These are phyloP conservation scores for Forsythia viridissima DNA, from an alignment of 257 asterid species.

Conservation along the genomic window DNA sequence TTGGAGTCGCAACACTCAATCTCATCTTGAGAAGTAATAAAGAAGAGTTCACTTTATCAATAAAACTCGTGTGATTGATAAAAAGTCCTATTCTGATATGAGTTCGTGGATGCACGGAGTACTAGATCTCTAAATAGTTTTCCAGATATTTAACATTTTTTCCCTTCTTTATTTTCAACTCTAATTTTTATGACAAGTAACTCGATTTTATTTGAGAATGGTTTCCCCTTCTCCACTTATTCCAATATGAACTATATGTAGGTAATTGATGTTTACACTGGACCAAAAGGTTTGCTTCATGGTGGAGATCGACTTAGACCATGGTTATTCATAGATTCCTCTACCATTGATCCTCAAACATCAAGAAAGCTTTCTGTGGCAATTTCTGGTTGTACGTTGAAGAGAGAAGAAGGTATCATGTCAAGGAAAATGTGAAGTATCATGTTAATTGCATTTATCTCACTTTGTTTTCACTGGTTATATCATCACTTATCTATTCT, in stretches of 20 bases:
- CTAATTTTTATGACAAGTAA: no score
- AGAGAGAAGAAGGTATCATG: conserved; percentile 43
- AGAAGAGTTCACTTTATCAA: neutral
- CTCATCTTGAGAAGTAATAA: neutral
- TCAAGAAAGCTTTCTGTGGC: conserved; percentile 70
- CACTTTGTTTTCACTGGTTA: neutral
- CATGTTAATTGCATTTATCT: neutral
- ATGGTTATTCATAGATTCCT: conserved; percentile 83
- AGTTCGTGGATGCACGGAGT: neutral
- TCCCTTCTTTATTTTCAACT: neutral
- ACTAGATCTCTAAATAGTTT: neutral
- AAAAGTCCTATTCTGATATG: neutral
- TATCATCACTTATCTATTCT: neutral
- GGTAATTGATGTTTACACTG: conserved; percentile 90
- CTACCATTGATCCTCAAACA: conserved; percentile 94
- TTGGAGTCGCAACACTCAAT: neutral
- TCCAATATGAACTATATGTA: conserved; percentile 21
- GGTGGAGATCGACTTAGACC: conserved; percentile 53
- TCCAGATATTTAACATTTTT: neutral
- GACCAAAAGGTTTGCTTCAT: conserved; percentile 70
- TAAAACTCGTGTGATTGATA: neutral
- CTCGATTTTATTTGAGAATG: neutral
- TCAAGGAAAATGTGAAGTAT: neutral
- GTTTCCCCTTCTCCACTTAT: neutral
- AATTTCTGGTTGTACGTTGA: conserved; percentile 43